These are phyloP conservation scores for Citrus cavaleriei DNA, from an alignment of 345 rosid genomes.

Conservation along the genomic window DNA sequence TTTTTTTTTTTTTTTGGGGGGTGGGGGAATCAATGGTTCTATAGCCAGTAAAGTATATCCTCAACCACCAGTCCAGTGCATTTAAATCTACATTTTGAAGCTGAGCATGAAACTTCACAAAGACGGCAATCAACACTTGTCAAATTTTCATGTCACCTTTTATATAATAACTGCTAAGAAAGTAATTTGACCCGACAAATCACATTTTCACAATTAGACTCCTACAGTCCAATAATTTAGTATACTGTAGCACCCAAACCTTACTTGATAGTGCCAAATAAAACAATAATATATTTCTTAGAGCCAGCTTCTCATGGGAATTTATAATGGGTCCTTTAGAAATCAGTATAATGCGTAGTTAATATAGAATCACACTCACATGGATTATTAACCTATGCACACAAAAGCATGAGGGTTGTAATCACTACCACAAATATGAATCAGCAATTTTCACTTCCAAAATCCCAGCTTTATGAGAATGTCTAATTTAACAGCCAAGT, in stretches of 20 bases:
- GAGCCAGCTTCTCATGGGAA: not conserved
- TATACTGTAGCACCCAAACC: not conserved
- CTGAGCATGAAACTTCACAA: not conserved
- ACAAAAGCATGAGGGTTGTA: not conserved
- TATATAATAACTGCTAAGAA: not conserved
- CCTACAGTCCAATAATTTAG: no score
- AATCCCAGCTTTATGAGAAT: not conserved
- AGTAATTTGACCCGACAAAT: not conserved
- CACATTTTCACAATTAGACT: not conserved
- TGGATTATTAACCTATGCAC: not conserved
- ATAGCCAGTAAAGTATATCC: not conserved
- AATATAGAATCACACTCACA: not conserved
- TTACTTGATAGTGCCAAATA: not conserved
- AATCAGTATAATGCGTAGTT: not conserved
- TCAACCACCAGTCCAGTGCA: not conserved
- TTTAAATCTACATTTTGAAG: not conserved
- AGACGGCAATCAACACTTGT: not conserved
- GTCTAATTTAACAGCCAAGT: not conserved
- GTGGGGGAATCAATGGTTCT: no score
- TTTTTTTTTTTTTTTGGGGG: no score
- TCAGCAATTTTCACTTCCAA: not conserved
- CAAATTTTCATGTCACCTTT: not conserved
- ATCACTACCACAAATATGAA: not conserved
- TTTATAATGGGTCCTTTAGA: not conserved
- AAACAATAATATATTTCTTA: not conserved